These are phyloP conservation scores for Phaseolus coccineus DNA, from an alignment of 331 rosid genomes.

Conservation along the genomic window DNA sequence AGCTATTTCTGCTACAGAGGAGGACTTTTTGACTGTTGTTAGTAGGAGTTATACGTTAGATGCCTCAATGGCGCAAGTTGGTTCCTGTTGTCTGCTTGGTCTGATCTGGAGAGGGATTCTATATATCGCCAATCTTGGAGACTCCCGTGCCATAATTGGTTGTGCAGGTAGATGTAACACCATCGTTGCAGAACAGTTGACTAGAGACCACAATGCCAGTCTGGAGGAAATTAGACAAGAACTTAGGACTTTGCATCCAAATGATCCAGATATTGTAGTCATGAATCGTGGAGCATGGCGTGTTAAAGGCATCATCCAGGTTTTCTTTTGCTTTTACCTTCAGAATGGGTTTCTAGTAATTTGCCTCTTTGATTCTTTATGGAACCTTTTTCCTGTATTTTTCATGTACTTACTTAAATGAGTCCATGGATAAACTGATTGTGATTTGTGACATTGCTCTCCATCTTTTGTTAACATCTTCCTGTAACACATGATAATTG, in stretches of 20 bases:
- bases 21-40: slow-evolving; percentile 60
- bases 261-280: slow-evolving; percentile 62
- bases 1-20: slow-evolving; percentile 62
- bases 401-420: not conserved
- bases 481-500: not conserved
- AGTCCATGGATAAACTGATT: not conserved
- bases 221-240: slow-evolving; percentile 61
- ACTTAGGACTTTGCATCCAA: slow-evolving; percentile 54
- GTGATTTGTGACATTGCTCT: not conserved
- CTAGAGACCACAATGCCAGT: slow-evolving; percentile 65
- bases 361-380: not conserved
- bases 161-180: slow-evolving; percentile 42
- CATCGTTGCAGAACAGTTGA: slow-evolving; percentile 59
- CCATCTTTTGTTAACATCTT: not conserved
- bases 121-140: slow-evolving; percentile 72
- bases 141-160: slow-evolving; percentile 76
- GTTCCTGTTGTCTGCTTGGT: slow-evolving; percentile 78
- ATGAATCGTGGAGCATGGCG: slow-evolving; percentile 61
- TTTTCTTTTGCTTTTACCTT: slow-evolving; percentile 23
- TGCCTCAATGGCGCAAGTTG: slow-evolving; percentile 57
- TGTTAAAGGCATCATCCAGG: slow-evolving; percentile 76
- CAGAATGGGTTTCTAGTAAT: not conserved
- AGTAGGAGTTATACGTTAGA: slow-evolving; percentile 44
- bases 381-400: not conserved
- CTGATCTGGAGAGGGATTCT: slow-evolving; percentile 64